Base-by-base conservation (phyloP, 257 asterid species). In the Capsicum baccatum region DNA sequence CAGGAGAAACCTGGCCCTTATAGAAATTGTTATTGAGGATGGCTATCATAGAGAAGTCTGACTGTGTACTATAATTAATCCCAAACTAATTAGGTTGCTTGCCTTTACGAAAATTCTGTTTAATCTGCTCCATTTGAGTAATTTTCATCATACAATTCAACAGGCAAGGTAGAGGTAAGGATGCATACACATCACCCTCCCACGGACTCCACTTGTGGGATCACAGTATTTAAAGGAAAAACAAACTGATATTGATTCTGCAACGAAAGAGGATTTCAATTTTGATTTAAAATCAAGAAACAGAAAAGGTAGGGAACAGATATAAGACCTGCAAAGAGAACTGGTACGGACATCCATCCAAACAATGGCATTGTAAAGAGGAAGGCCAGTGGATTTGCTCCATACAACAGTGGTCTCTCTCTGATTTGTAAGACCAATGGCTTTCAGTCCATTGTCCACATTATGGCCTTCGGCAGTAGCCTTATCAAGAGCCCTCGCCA, bases 261-360 rank as follows among this genome's bases (percentile, higher is more conserved):
- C 11, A 11, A 2, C 6, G 6, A 63, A 10, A 63, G 6, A 1
- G 3, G 21, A 76, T 2, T 12, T 59, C 39, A 1, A 39, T 60
- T 60, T 80, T 60, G 39, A 26, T 15, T 57, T 7, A 8, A 10
- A 54, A 71, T 57, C 17, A 64, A 16, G 42, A 59, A 15, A 47
- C 47, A 48, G 57, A n/a, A 44, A 71, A 26, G 14, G 15, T 64
- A 1, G 19, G 39, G 6, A 15, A 37, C 37, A 35, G 10, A 44
- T 11, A 59, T 15, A 59, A n/a, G 83, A 94, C 99, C 98, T 94
- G 98, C 98, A 94, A 58, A 94, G 89, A 14, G 98, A 84, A 82
- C 95, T 93, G 21, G 99, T 97, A 8, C 99, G 98, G 4, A 83
- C 97, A 64, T 97, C 99, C 99, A 97, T 97, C 99, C 99, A 97